phyloP scores from a whole-genome alignment of 495 filamentous ascomycete species.

The Annulohypoxylon bovei region DNA sequence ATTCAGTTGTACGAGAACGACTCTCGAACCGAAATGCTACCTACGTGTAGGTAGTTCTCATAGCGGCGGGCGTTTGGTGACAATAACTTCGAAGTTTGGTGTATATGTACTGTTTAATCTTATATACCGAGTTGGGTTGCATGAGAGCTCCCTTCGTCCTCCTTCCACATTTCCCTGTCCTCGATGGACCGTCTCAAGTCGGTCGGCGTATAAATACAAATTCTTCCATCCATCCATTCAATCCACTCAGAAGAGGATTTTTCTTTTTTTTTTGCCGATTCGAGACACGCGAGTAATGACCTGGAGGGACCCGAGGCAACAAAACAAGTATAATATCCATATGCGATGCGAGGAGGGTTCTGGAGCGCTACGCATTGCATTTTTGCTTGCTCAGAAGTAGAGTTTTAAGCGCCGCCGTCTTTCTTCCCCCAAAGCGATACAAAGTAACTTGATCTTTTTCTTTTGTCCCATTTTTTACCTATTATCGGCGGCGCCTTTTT shows the following conservation, averaged over 20 bases:
- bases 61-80: conserved; percentile 63
- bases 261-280: conserved; percentile 8
- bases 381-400: conserved; percentile 16
- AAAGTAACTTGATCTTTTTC: conserved; percentile 34
- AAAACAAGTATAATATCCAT: conserved; percentile 25
- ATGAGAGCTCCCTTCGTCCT: conserved; percentile 29
- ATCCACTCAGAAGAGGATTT: background rate
- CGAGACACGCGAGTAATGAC: conserved; percentile 19
- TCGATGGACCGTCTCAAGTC: conserved; percentile 24
- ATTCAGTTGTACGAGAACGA: conserved; percentile 48
- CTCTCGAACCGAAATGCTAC: conserved; percentile 38
- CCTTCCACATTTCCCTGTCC: conserved; percentile 23
- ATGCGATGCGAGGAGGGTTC: conserved; percentile 19
- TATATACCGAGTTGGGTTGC: conserved; percentile 47
- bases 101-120: conserved; percentile 55
- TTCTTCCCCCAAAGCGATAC: conserved; percentile 20
- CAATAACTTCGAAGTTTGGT: conserved; percentile 48
- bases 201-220: conserved; percentile 14
- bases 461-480: conserved; percentile 29
- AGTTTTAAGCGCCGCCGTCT: conserved; percentile 16
- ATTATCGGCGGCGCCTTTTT: conserved; percentile 18
- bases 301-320: conserved; percentile 5
- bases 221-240: background rate
- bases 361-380: conserved; percentile 10
- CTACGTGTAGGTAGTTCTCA: conserved; percentile 48